A percentile compares a stretch with the other conserved stretches of the same genome.
These are phyloP conservation scores for Begonia fuchsioides DNA, from an alignment of 306 rosid species.

Conservation along the genomic window DNA sequence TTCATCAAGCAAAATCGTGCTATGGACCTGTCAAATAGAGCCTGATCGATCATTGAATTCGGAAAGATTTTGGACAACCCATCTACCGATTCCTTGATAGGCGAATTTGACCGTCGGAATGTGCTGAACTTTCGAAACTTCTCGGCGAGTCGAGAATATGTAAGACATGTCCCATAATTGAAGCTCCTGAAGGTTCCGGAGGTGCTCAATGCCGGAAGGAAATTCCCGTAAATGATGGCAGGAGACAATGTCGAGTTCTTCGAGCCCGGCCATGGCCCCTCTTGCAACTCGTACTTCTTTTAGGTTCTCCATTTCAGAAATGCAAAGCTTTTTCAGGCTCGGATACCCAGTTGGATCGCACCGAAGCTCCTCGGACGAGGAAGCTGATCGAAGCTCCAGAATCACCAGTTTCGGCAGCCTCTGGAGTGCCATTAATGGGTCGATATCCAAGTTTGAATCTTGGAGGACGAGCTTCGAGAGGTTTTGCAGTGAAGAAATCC, in stretches of 20 bases:
- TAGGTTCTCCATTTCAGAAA: background rate
- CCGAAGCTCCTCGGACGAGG: background rate
- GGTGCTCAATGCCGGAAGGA: slow-evolving; percentile 3
- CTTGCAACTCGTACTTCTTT: background rate
- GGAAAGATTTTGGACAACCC: background rate
- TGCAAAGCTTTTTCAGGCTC: background rate
- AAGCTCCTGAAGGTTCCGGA: background rate
- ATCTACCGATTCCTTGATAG: background rate
- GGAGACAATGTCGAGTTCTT: background rate
- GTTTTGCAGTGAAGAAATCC: slow-evolving; percentile 1
- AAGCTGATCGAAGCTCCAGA: background rate
- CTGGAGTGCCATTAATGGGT: background rate
- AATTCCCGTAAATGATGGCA: background rate
- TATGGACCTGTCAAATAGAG: background rate
- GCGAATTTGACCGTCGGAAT: background rate
- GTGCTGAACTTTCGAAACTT: background rate
- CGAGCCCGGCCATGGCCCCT: slow-evolving; percentile 1
- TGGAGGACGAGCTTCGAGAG: slow-evolving; percentile 3
- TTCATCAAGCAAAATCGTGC: too few relatives aligned
- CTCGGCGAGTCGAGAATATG: background rate
- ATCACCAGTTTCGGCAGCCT: background rate
- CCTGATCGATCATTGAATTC: background rate
- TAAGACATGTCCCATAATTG: background rate
- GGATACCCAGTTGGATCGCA: background rate
- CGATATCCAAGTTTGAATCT: background rate